These are phyloP conservation scores for Gardenia jasminoides DNA, from an alignment of 257 asterid species.

Conservation along the genomic window DNA sequence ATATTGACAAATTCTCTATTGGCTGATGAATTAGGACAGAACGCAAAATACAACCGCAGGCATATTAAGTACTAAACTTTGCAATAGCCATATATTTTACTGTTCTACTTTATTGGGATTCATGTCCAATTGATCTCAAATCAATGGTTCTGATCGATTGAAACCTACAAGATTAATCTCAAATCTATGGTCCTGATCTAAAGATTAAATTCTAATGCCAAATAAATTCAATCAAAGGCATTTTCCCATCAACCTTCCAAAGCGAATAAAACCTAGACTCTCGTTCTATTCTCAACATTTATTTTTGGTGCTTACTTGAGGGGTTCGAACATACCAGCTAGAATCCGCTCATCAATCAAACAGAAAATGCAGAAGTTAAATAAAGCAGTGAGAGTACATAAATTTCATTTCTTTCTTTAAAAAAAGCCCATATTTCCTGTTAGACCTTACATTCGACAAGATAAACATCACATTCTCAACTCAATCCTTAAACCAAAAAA, in stretches of 20 bases:
- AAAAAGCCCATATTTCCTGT: not conserved
- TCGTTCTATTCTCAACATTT: not conserved
- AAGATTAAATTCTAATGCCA: not conserved
- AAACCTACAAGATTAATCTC: not conserved
- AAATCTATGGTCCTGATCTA: not conserved
- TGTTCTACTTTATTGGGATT: not conserved
- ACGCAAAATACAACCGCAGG: not conserved
- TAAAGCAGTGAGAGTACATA: not conserved
- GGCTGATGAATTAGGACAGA: not conserved
- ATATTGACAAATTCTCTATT: not conserved
- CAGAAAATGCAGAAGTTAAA: not conserved
- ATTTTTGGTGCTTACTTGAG: not conserved
- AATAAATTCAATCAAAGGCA: not conserved
- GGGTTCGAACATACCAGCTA: not conserved
- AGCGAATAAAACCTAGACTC: not conserved
- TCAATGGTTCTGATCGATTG: not conserved
- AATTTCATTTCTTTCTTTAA: not conserved
- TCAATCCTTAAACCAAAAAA: not conserved
- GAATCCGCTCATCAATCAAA: not conserved
- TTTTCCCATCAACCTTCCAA: not conserved
- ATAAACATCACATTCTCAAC: not conserved
- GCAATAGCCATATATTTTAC: not conserved
- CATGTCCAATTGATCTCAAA: not conserved
- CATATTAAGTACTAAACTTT: not conserved
- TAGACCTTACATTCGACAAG: not conserved